phyloP scores from a whole-genome alignment of 139 green algal genomes.

The Chlorella sp. region DNA sequence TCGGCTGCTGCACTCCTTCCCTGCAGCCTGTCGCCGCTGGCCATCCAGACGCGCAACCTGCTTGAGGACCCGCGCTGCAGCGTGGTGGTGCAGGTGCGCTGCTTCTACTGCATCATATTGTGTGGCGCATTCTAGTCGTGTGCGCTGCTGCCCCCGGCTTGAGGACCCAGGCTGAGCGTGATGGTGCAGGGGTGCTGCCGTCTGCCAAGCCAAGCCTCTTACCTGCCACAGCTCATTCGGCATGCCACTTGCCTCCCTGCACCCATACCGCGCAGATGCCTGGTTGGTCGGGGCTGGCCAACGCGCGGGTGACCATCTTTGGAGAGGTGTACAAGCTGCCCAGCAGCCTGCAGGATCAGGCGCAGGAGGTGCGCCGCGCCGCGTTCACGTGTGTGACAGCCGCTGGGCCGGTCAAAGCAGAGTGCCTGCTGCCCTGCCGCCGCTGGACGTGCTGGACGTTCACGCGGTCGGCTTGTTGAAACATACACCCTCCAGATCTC shows the following conservation, averaged over 20 bases:
- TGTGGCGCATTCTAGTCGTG: too few species aligned
- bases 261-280: constrained; percentile 92
- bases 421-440: too few species aligned
- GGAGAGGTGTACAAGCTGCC: constrained; percentile 95
- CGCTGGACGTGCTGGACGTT: too few species aligned
- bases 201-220: too few species aligned
- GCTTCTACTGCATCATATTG: too few species aligned
- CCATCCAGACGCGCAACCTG: constrained; percentile 91
- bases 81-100: constrained; percentile 54
- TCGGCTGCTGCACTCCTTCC: constrained; percentile 43
- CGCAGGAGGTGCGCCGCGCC: constrained; percentile 40
- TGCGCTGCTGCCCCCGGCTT: too few species aligned
- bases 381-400: neutral
- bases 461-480: too few species aligned
- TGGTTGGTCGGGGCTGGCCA: constrained; percentile 97
- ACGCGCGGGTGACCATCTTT: constrained; percentile 98
- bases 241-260: too few species aligned
- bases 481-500: too few species aligned
- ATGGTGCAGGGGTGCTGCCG: too few species aligned
- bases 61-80: constrained; percentile 75
- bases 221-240: too few species aligned
- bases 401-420: too few species aligned
- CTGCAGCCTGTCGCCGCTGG: constrained; percentile 75
- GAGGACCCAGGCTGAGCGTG: constrained; percentile 69
- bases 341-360: constrained; percentile 78